Evolutionary conservation across 768 basidiomycete species (phyloP), one percentile per base, ranked within the genome.

Genomic region (Lactarius evosmus): DNA sequence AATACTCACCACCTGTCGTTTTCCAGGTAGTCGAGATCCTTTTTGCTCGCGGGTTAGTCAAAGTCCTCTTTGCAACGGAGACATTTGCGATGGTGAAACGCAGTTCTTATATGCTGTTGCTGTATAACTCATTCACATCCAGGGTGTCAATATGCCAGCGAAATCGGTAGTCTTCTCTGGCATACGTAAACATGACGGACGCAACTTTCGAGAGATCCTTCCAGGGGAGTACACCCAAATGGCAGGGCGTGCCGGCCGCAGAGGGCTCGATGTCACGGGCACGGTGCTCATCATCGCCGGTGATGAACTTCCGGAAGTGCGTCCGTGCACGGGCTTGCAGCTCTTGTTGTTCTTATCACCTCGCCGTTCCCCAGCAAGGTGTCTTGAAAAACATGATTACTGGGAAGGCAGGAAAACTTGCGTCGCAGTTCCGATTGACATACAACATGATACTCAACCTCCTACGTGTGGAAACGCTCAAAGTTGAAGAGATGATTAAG

Each of bases 111-210:
- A 60, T 71, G 25, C 19, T 27, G 33, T 59, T 36, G n/a, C 2
- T 22, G 19, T 53, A n/a, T 44, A 22, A 22, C 40, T 27, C 55
- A 46, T 40, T 59, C 11, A 22, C 7, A 7, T 59, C 9, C 65
- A 98, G 95, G 97, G 97, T 55, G 97, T 99, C 60, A 99, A 99
- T 75, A 99, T 99, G 97, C 97, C 97, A 22, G 93, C 97, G 2
- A 90, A 87, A 80, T 95, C 89, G 70, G 97, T 99, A 4, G 97
- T 98, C 7, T 99, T 98, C 75, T 95, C 97, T 4, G 87, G 84
- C 51, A 95, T 91, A 57, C 83, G 94, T 51, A 99, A 99, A 73
- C 96, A 98, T 72, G 97, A 99, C 68, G 97, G 97, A 5, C 84
- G 86, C 32, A 87, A 77, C 68, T 99, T 99, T 80, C 85, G 97